These are phyloP conservation scores for Jasminum sambac DNA, from an alignment of 257 asterid genomes.

Conservation along the genomic window DNA sequence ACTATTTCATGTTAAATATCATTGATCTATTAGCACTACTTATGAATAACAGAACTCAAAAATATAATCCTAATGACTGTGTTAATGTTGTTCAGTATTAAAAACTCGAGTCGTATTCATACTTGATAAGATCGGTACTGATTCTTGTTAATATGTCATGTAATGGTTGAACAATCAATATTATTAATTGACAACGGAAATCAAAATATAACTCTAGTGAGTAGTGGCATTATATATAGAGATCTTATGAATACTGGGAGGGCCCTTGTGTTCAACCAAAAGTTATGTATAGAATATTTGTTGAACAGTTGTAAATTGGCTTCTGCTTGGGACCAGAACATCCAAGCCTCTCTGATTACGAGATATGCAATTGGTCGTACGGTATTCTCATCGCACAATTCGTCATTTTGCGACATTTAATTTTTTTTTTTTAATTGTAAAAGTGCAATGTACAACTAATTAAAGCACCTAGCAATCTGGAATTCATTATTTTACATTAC, in stretches of 20 bases:
- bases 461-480: background rate
- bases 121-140: too few relatives aligned
- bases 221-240: background rate
- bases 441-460: conserved; percentile 1
- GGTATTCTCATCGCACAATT: conserved; percentile 4
- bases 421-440: background rate
- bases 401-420: background rate
- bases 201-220: background rate
- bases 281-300: conserved; percentile 14
- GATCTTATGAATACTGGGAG: background rate
- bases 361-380: conserved; percentile 9
- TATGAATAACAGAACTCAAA: too few relatives aligned
- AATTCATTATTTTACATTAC: background rate
- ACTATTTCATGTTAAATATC: too few relatives aligned
- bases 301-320: conserved; percentile 17
- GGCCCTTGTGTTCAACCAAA: conserved; percentile 27
- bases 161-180: too few relatives aligned
- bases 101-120: too few relatives aligned
- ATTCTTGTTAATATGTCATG: too few relatives aligned
- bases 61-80: too few relatives aligned
- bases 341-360: background rate
- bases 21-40: too few relatives aligned
- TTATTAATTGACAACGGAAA: too few relatives aligned
- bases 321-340: background rate
- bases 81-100: too few relatives aligned